Percentiles rank a stretch among this genome's conserved stretches.
Evolutionary conservation across 352 stramenopile genomes (phyloP).

Genomic region (Globisporangium iwayamae): DNA sequence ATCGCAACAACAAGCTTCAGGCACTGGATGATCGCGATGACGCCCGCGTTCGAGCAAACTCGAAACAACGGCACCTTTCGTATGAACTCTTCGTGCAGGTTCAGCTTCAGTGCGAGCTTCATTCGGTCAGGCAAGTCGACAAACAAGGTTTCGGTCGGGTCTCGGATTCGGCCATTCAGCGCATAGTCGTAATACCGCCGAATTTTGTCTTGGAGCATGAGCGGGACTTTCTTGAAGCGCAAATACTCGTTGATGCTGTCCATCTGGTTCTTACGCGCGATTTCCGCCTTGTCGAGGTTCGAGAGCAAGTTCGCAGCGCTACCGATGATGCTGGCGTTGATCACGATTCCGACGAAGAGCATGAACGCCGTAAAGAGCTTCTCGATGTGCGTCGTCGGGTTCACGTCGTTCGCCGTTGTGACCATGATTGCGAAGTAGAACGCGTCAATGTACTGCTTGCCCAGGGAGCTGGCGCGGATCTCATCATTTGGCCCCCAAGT

Average conservation of each 20-base stretch:
- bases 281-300: conserved; percentile 73
- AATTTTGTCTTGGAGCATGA: conserved; percentile 67
- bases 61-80: conserved; percentile 71
- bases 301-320: conserved; percentile 67
- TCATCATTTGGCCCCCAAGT: conserved; percentile 40
- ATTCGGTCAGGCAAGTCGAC: conserved; percentile 66
- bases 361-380: conserved; percentile 65
- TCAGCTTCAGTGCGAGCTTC: conserved; percentile 63
- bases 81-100: conserved; percentile 67
- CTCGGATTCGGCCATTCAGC: conserved; percentile 47
- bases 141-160: conserved; percentile 63
- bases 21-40: conserved; percentile 74
- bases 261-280: conserved; percentile 75
- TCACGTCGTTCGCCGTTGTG: conserved; percentile 59
- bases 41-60: conserved; percentile 59
- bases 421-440: conserved; percentile 73
- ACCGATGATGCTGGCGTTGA: conserved; percentile 82
- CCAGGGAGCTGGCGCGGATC: conserved; percentile 27
- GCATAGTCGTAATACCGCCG: conserved; percentile 76
- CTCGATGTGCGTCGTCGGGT: conserved; percentile 45
- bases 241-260: conserved; percentile 80
- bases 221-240: conserved; percentile 74
- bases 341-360: conserved; percentile 72
- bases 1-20: conserved; percentile 59
- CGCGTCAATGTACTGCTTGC: conserved; percentile 46